Conservation (phyloP, 2,329 filamentous ascomycete genomes). For the Penicillium polonicum region DNA sequence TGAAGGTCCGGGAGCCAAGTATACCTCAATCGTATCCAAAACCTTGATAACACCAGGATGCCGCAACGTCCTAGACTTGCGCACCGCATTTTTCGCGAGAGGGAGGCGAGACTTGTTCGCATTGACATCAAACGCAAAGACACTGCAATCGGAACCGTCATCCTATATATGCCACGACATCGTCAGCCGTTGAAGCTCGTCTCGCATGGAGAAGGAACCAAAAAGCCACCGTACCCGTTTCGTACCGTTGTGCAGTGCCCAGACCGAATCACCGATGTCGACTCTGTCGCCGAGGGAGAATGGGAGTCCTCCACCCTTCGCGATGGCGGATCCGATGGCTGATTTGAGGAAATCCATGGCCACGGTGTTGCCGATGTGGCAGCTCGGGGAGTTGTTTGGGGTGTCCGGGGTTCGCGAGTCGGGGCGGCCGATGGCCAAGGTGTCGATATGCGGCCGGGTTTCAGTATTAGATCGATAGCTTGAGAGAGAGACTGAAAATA, state of each 20-base stretch:
- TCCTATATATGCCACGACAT: constrained; percentile 59
- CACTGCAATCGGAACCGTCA: constrained; percentile 89
- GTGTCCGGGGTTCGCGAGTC: background rate
- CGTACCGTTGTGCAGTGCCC: constrained; percentile 93
- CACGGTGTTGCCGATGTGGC: constrained; percentile 8
- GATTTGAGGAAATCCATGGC: constrained; percentile 97
- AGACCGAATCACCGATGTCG: constrained; percentile 89
- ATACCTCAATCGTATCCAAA: constrained; percentile 87
- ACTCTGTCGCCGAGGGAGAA: constrained; percentile 92
- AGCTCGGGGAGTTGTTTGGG: constrained; percentile 9
- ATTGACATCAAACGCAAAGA: constrained; percentile 90
- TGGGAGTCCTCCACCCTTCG: constrained; percentile 88
- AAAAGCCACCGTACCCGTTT: constrained; percentile 63
- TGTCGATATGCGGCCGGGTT: too few relatives aligned
- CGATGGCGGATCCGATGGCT: constrained; percentile 92
- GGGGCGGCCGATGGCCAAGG: constrained; percentile 9
- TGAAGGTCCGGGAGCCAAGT: constrained; percentile 9
- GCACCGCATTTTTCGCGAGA: constrained; percentile 87
- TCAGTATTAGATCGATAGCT: too few relatives aligned
- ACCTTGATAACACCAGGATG: constrained; percentile 95
- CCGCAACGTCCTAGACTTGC: constrained; percentile 87
- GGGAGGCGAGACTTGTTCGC: constrained; percentile 78
- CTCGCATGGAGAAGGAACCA: background rate
- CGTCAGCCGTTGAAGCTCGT: constrained; percentile 10
- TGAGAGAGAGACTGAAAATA: background rate